phyloP scores from a whole-genome alignment of 441 rosid species.

The Sinapis alba region DNA sequence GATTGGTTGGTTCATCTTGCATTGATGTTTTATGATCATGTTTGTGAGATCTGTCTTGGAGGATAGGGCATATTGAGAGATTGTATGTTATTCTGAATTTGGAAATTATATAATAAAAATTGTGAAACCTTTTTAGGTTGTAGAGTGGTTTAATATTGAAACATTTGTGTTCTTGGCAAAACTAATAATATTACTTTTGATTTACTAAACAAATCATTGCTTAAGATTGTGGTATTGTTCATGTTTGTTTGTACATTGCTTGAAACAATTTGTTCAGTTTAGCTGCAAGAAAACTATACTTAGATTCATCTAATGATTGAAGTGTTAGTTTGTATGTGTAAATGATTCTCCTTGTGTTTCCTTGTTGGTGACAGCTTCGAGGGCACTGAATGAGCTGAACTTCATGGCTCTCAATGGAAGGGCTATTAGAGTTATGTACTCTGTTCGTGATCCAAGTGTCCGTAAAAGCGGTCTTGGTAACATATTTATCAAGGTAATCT shows the following conservation, averaged over 20 bases:
- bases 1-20: not conserved
- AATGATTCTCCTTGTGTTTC: not conserved
- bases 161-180: not conserved
- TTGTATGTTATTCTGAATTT: not conserved
- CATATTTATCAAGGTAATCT: constrained; percentile 71
- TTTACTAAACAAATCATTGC: not conserved
- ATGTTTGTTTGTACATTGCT: not conserved
- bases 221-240: not conserved
- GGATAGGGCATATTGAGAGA: not conserved
- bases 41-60: not conserved
- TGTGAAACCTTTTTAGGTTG: constrained; percentile 1
- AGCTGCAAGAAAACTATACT: not conserved
- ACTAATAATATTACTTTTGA: not conserved
- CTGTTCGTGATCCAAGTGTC: constrained; percentile 70
- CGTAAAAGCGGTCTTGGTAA: constrained; percentile 72
- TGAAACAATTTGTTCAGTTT: not conserved
- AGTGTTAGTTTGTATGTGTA: not conserved
- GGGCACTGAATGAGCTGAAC: constrained; percentile 60
- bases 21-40: constrained; percentile 2
- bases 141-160: not conserved
- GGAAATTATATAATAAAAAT: not conserved
- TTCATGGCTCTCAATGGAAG: constrained; percentile 57
- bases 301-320: too few species aligned
- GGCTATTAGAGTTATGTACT: constrained; percentile 68
- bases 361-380: constrained; percentile 49